Base-by-base conservation (phyloP, 345 rosid species). In the Cardamine chenopodiifolia region DNA sequence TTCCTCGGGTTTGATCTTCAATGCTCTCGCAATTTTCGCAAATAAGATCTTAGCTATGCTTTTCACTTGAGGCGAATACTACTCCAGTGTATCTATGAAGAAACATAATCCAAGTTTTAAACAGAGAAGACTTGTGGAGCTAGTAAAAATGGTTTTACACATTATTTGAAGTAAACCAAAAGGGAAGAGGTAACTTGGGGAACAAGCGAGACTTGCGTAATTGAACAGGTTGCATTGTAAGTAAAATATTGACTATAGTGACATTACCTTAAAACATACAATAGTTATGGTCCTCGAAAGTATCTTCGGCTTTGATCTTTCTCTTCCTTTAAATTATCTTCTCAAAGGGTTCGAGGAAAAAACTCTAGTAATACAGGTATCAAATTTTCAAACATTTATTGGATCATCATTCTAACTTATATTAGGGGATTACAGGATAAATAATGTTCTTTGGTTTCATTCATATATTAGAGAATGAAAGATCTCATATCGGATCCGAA, bases 301-400 rank as follows among this genome's bases (percentile, higher is more conserved):
- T 57, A 85, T 93, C 37, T 89, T 93, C 67, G 86, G 91, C 62
- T 83, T 89, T 75, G 75, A 89, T 69, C 98, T 91, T 66, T 91
- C 98, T 5, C 79, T 91, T 65, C 94, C 96, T 68, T 82, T 93
- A 48, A 93, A 91, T 66, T 85, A 78, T 78, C 92, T 91, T 55
- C 78, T 93, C 81, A 75, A 84, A 83, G 90, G 81, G 40, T 78
- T 84, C 2, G 58, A 83, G 70, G 90, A 72, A 20, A 86, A 80
- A 80, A 83, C 84, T 75, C 77, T 93, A 42, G 71, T 93, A 26
- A 80, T 93, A 32, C 97, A 91, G 96, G 98, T 89, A 80, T 28
- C 28, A 55, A 29, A 42, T 29, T 31, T 31, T 31, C 48, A 13
- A 48, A 71, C 11, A 48, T 42, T 3, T 50, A 20, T 31, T 32